A percentile compares a stretch with the other conserved stretches of the same genome.
phyloP scores from a whole-genome alignment of 805 yeast species.

The Kazachstania bromeliacearum region DNA sequence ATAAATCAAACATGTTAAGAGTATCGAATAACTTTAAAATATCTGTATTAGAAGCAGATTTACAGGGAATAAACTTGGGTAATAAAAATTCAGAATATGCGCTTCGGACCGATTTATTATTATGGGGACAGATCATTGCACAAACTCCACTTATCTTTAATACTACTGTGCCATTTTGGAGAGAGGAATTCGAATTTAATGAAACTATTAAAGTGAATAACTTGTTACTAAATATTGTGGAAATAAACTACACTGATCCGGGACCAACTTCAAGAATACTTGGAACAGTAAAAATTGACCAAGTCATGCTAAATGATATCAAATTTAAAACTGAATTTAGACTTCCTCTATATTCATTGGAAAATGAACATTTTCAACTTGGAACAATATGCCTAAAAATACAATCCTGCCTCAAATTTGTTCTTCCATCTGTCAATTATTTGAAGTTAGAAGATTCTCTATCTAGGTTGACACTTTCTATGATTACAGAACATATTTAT shows the following conservation, averaged over 20 bases:
- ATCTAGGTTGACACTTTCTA: background rate
- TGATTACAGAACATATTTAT: background rate
- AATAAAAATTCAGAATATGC: slow-evolving; percentile 1
- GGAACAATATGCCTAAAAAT: slow-evolving; percentile 52
- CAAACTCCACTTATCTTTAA: slow-evolving; percentile 57
- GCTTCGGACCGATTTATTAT: slow-evolving; percentile 58
- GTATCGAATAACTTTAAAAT: slow-evolving; percentile 45
- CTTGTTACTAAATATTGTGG: slow-evolving; percentile 41
- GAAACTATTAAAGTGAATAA: slow-evolving; percentile 44
- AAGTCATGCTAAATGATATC: slow-evolving; percentile 18
- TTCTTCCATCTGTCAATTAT: slow-evolving; percentile 53
- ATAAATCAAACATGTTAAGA: slow-evolving; percentile 35
- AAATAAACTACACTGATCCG: too few relatives aligned
- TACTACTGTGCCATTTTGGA: slow-evolving; percentile 62
- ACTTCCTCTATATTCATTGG: slow-evolving; percentile 36
- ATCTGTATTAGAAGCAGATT: slow-evolving; percentile 58
- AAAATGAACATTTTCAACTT: slow-evolving; percentile 33
- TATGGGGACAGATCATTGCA: slow-evolving; percentile 72
- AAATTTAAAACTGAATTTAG: slow-evolving; percentile 27
- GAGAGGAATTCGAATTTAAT: slow-evolving; percentile 62
- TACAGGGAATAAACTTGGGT: slow-evolving; percentile 25
- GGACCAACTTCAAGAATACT: background rate
- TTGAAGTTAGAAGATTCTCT: slow-evolving; percentile 50
- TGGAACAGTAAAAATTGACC: slow-evolving; percentile 40
- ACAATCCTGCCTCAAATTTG: slow-evolving; percentile 42